phyloP scores from a whole-genome alignment of 371 early-diverging fungal genomes.

The Chytridium lagenaria region DNA sequence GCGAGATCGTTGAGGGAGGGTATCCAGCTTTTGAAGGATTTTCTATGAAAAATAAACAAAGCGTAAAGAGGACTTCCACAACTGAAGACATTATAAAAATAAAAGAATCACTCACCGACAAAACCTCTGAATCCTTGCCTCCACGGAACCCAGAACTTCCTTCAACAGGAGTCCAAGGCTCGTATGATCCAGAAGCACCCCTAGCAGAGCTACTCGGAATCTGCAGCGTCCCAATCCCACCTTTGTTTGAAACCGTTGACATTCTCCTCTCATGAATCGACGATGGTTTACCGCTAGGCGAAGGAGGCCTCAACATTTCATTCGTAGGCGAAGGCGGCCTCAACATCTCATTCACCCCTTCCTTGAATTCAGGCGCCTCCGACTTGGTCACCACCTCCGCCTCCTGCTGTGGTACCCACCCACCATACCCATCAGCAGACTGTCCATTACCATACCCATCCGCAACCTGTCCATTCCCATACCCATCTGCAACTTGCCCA shows the following conservation, averaged over 20 bases:
- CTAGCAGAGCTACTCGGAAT: slow-evolving; percentile 1
- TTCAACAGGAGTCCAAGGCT: slow-evolving; percentile 29
- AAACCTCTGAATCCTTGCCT: slow-evolving; percentile 17
- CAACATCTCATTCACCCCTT: slow-evolving; percentile 4
- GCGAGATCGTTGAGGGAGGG: background rate
- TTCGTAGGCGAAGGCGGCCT: too few species aligned
- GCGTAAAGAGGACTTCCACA: background rate
- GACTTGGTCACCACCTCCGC: too few species aligned
- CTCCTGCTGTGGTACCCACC: too few species aligned
- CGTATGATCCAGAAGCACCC: slow-evolving; percentile 15
- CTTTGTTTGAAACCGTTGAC: too few species aligned
- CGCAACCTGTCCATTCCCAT: too few species aligned
- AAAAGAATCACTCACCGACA: slow-evolving; percentile 30
- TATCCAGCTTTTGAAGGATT: slow-evolving; percentile 7
- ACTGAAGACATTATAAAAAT: background rate
- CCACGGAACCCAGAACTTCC: slow-evolving; percentile 15
- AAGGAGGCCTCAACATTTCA: too few species aligned
- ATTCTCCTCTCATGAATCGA: too few species aligned
- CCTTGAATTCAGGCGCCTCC: too few species aligned
- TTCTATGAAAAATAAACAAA: background rate
- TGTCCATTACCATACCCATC: too few species aligned
- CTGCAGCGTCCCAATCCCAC: background rate
- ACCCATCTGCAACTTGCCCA: too few species aligned
- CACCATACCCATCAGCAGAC: too few species aligned
- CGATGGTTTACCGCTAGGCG: too few species aligned